Percentiles rank a stretch among this genome's conserved stretches.
Conservation (phyloP, 257 asterid species). For the Hygrophila difformis region DNA sequence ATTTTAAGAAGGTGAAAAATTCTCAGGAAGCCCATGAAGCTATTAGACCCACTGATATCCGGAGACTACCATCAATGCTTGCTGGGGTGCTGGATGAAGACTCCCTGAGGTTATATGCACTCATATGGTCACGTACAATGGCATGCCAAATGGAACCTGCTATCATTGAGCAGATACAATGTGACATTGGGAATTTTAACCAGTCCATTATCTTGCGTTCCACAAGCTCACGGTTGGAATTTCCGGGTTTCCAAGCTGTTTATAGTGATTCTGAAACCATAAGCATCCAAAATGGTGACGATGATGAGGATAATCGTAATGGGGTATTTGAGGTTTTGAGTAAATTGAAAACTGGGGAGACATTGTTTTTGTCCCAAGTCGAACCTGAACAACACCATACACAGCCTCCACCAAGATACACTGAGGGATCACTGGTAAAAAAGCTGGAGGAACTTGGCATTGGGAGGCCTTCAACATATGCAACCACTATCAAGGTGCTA, state of each 20-base stretch:
- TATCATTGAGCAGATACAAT: constrained; percentile 51
- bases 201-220: constrained; percentile 59
- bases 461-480: constrained; percentile 96
- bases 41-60: constrained; percentile 84
- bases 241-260: constrained; percentile 66
- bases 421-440: constrained; percentile 72
- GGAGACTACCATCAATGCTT: constrained; percentile 65
- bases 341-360: constrained; percentile 45
- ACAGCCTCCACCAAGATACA: constrained; percentile 71
- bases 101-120: constrained; percentile 62
- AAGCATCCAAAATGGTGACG: constrained; percentile 25
- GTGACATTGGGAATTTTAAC: constrained; percentile 52
- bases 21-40: constrained; percentile 99
- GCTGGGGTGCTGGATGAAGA: constrained; percentile 70
- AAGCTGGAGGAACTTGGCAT: constrained; percentile 96
- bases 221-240: constrained; percentile 53
- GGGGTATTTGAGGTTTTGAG: constrained; percentile 46
- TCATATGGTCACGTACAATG: constrained; percentile 78
- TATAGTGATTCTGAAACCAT: constrained; percentile 46
- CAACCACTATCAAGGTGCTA: constrained; percentile 74
- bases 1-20: constrained; percentile 80
- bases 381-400: constrained; percentile 64
- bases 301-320: constrained; percentile 23
- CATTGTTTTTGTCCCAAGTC: constrained; percentile 38
- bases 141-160: constrained; percentile 91